These are phyloP conservation scores for Stipa capillata DNA, from an alignment of 176 grass and related monocot species.

Conservation along the genomic window DNA sequence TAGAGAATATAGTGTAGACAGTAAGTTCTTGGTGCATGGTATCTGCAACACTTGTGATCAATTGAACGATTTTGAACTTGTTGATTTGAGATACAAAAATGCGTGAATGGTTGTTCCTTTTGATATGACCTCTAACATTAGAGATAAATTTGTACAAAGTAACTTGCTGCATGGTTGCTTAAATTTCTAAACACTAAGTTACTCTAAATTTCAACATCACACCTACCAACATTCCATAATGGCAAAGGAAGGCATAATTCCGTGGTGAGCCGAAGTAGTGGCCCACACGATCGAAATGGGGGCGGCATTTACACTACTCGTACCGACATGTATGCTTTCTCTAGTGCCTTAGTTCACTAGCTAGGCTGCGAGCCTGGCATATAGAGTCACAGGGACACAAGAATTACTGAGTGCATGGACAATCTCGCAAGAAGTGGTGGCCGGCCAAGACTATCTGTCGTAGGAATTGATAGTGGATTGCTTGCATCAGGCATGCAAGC, in stretches of 20 bases:
- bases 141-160: too few relatives aligned
- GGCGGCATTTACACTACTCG: neutral
- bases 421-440: neutral
- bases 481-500: neutral
- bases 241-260: neutral
- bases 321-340: neutral
- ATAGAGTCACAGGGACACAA: neutral
- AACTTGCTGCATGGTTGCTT: too few relatives aligned
- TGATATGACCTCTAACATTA: too few relatives aligned
- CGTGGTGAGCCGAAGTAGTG: neutral
- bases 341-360: neutral
- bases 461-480: neutral
- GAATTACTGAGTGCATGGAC: neutral
- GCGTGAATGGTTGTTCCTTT: too few relatives aligned
- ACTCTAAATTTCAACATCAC: slow-evolving; percentile 16
- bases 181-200: too few relatives aligned
- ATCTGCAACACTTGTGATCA: too few relatives aligned
- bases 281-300: neutral
- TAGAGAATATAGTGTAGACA: too few relatives aligned
- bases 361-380: neutral
- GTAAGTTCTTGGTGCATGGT: too few relatives aligned
- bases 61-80: too few relatives aligned
- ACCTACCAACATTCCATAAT: slow-evolving; percentile 2
- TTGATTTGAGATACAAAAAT: too few relatives aligned
- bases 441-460: neutral